A percentile compares a stretch with the other conserved stretches of the same genome.
Conservation (phyloP, 108 stramenopile species). For the Cyclostephanos invisitatus region DNA sequence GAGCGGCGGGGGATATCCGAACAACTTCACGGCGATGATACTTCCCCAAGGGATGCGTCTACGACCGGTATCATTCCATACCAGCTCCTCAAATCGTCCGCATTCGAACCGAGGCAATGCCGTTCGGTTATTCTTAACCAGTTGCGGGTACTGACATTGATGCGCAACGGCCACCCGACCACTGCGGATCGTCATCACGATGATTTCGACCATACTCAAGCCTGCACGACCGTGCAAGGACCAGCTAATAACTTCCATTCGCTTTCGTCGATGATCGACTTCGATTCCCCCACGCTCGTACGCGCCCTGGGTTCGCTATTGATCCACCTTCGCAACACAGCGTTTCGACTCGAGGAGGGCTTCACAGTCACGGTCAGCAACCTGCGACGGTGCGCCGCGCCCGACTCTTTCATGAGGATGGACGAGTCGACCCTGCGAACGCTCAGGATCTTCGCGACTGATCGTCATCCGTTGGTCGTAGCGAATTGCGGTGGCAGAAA, state of each 20-base stretch:
- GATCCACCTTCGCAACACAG: conserved; percentile 67
- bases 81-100: conserved; percentile 70
- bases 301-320: conserved; percentile 79
- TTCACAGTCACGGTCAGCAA: conserved; percentile 63
- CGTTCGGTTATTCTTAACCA: conserved; percentile 69
- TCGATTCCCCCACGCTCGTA: conserved; percentile 72
- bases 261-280: conserved; percentile 76
- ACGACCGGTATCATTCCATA: conserved; percentile 57
- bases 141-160: conserved; percentile 67
- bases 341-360: conserved; percentile 74
- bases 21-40: background rate
- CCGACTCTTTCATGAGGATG: conserved; percentile 63
- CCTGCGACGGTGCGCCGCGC: conserved; percentile 54
- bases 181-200: conserved; percentile 5
- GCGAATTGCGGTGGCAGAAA: conserved; percentile 42
- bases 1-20: background rate
- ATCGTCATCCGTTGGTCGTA: conserved; percentile 77
- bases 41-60: conserved; percentile 3
- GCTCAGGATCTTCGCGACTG: conserved; percentile 81
- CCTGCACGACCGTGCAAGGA: conserved; percentile 7
- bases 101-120: conserved; percentile 73
- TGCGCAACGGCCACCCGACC: conserved; percentile 27
- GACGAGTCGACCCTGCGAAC: conserved; percentile 60
- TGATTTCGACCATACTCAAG: conserved; percentile 20
- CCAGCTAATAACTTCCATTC: conserved; percentile 59